Conservation (phyloP, 305 asterid genomes). For the Stenogyne calaminthoides region DNA sequence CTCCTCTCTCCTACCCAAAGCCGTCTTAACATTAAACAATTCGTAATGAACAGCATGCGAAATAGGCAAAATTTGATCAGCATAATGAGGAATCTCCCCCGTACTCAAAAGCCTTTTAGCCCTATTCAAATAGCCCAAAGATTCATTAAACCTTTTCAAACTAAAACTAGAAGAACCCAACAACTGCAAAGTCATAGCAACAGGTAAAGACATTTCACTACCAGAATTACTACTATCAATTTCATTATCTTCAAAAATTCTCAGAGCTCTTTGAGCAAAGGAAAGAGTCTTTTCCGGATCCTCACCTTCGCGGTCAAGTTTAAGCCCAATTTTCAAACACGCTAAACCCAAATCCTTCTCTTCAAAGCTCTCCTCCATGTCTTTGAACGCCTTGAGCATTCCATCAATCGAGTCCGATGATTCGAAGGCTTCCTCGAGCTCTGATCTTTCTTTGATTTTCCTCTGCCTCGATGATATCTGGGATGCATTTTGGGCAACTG, state of each 20-base stretch:
- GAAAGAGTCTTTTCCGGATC: slow-evolving; percentile 68
- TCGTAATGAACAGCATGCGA: slow-evolving; percentile 74
- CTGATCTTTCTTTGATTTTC: slow-evolving; percentile 61
- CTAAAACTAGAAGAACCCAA: slow-evolving; percentile 74
- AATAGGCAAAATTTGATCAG: slow-evolving; percentile 61
- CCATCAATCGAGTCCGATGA: slow-evolving; percentile 71
- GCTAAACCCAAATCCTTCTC: slow-evolving; percentile 80
- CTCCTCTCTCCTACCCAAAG: slow-evolving; percentile 92
- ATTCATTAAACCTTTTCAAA: slow-evolving; percentile 73
- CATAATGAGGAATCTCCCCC: slow-evolving; percentile 42
- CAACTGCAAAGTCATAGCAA: slow-evolving; percentile 87
- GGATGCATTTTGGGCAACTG: slow-evolving; percentile 32
- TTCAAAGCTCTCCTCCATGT: slow-evolving; percentile 68
- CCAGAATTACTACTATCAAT: slow-evolving; percentile 36
- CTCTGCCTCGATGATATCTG: slow-evolving; percentile 72
- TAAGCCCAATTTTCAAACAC: slow-evolving; percentile 82
- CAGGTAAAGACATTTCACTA: slow-evolving; percentile 58
- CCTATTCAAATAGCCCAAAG: slow-evolving; percentile 81
- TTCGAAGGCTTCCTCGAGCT: slow-evolving; percentile 82
- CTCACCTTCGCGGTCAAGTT: slow-evolving; percentile 78
- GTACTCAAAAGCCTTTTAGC: slow-evolving; percentile 68
- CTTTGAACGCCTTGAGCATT: slow-evolving; percentile 70
- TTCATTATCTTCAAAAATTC: slow-evolving; percentile 55
- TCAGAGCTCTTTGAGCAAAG: slow-evolving; percentile 73
- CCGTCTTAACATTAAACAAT: slow-evolving; percentile 79